Percentiles rank a stretch among this genome's conserved stretches.
phyloP scores from a whole-genome alignment of 139 green algal genomes.

The Chlorella sp. region DNA sequence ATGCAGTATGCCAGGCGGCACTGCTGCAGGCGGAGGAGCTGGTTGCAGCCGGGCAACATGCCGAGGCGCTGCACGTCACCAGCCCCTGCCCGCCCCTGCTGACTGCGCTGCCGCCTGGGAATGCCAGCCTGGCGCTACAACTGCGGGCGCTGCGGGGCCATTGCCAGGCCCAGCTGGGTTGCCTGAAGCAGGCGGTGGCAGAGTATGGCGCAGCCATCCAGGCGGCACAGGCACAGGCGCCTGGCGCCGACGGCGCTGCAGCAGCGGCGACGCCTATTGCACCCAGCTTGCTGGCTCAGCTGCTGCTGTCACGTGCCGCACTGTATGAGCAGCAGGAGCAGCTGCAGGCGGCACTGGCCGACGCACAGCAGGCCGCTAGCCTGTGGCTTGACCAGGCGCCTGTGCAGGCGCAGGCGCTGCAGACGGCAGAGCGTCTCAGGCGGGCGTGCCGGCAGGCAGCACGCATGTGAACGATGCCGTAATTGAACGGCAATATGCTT shows the following conservation, averaged over 20 bases:
- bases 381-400: not conserved
- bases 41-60: not conserved
- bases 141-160: not conserved
- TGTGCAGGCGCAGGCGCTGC: not conserved
- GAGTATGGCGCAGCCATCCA: conserved; percentile 6
- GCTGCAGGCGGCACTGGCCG: not conserved
- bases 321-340: conserved; percentile 35
- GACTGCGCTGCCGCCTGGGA: not conserved
- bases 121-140: not conserved
- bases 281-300: not conserved
- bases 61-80: not conserved
- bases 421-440: conserved; percentile 4
- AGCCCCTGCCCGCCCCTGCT: not conserved
- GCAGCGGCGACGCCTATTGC: not conserved
- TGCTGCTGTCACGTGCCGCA: not conserved
- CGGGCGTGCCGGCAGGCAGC: not conserved
- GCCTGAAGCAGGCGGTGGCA: conserved; percentile 2
- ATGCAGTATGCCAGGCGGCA: not conserved
- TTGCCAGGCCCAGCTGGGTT: not conserved
- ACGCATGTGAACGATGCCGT: too few species aligned
- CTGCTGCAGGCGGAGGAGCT: not conserved
- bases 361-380: not conserved
- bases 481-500: too few species aligned
- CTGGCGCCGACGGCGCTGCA: not conserved
- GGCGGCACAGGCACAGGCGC: not conserved